These are phyloP conservation scores for Paramecium octaurelia DNA, from an alignment of 73 alveolate genomes.

Conservation along the genomic window DNA sequence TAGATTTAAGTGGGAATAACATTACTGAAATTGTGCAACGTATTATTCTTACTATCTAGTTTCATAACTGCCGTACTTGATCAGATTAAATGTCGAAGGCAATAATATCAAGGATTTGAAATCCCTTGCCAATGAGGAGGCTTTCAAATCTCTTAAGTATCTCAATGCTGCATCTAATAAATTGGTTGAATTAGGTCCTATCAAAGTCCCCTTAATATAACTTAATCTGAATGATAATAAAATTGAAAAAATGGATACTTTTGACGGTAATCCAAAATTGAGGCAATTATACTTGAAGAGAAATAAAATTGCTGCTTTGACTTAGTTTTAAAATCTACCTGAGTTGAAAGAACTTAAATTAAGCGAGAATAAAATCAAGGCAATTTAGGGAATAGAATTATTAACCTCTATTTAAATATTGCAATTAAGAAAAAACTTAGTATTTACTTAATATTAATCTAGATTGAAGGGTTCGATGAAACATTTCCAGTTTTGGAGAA, in stretches of 20 bases:
- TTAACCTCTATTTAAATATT: slow-evolving; percentile 1
- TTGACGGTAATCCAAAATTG: slow-evolving; percentile 54
- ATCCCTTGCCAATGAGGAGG: slow-evolving; percentile 50
- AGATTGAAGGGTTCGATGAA: slow-evolving; percentile 58
- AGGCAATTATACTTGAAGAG: slow-evolving; percentile 16
- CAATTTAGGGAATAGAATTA: slow-evolving; percentile 37
- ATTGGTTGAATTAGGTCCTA: slow-evolving; percentile 29
- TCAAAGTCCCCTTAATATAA: slow-evolving; percentile 27
- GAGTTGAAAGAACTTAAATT: slow-evolving; percentile 45
- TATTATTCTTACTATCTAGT: slow-evolving; percentile 11
- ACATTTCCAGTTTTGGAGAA: slow-evolving; percentile 50
- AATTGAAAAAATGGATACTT: slow-evolving; percentile 53
- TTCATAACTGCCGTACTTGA: slow-evolving; percentile 41
- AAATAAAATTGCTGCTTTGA: slow-evolving; percentile 17
- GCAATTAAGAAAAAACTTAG: slow-evolving; percentile 39
- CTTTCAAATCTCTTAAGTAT: slow-evolving; percentile 47
- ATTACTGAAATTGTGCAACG: slow-evolving; percentile 40
- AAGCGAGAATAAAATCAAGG: slow-evolving; percentile 38
- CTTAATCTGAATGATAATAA: slow-evolving; percentile 49
- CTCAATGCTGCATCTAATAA: slow-evolving; percentile 30
- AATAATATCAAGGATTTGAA: slow-evolving; percentile 53
- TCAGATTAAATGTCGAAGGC: slow-evolving; percentile 11
- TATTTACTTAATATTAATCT: not conserved
- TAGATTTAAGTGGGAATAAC: slow-evolving; percentile 25
- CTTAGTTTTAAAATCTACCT: slow-evolving; percentile 31